Evolutionary conservation across 2,329 filamentous ascomycete genomes (phyloP).

Genomic region (Xylariales sp.): DNA sequence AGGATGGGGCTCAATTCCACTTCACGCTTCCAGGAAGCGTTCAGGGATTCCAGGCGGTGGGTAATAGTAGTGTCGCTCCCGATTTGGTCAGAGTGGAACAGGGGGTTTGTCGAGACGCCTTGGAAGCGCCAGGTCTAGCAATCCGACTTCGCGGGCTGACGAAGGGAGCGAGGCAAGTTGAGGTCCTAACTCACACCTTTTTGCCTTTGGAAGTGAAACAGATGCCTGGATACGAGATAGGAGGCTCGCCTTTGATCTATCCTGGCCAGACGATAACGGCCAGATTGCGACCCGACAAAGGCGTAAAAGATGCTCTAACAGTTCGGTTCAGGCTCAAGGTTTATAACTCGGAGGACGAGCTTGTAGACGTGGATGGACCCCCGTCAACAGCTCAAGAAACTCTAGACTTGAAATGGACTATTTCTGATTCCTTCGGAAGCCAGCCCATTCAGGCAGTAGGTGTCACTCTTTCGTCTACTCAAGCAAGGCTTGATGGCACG

Average conservation of each 20-base stretch:
- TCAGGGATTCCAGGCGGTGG: constrained; percentile 25
- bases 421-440: constrained; percentile 18
- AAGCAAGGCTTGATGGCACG: not conserved
- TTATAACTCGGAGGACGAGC: not conserved
- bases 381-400: constrained; percentile 6
- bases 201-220: constrained; percentile 15
- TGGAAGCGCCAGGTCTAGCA: not conserved
- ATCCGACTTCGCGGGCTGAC: not conserved
- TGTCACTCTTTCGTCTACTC: constrained; percentile 12
- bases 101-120: not conserved
- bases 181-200: constrained; percentile 23
- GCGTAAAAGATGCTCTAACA: not conserved
- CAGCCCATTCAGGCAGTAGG: constrained; percentile 24
- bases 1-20: constrained; percentile 31
- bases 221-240: constrained; percentile 18
- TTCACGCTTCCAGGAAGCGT: constrained; percentile 31
- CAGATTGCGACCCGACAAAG: constrained; percentile 7
- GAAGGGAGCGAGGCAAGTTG: not conserved
- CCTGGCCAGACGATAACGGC: constrained; percentile 22
- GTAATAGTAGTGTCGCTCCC: not conserved
- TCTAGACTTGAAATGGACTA: constrained; percentile 14
- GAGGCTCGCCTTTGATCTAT: constrained; percentile 23
- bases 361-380: not conserved
- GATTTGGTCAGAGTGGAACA: constrained; percentile 3
- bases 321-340: constrained; percentile 5